Conservation (phyloP, 176 grass and related monocot genomes). For the Eremochloa ophiuroides region DNA sequence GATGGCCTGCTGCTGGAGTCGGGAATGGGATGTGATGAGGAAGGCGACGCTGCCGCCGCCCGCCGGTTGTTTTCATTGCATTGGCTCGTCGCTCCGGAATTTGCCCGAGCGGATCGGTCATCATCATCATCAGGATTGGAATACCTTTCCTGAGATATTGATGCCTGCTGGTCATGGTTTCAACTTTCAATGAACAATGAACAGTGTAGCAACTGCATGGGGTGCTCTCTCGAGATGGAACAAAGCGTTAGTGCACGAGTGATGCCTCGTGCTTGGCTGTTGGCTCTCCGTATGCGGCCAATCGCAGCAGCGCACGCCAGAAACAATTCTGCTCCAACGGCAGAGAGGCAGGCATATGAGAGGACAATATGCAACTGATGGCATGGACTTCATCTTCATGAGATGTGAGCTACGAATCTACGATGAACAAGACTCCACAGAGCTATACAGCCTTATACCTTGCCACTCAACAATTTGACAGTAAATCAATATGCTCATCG, state of each 20-base stretch:
- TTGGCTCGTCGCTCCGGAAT: background rate
- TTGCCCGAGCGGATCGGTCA: background rate
- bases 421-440: background rate
- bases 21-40: slow-evolving; percentile 9
- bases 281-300: background rate
- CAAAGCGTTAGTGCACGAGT: background rate
- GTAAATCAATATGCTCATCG: no score
- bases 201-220: background rate
- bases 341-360: no score
- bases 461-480: background rate
- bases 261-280: background rate
- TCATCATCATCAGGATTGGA: background rate
- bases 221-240: background rate
- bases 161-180: background rate
- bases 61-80: background rate
- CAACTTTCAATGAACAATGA: no score
- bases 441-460: background rate
- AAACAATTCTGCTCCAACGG: background rate
- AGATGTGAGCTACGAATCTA: no score
- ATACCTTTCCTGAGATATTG: slow-evolving; percentile 10
- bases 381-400: background rate
- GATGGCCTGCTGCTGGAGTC: background rate
- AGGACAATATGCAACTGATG: no score
- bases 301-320: background rate
- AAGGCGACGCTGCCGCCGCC: background rate